Conservation (phyloP, 2,329 filamentous ascomycete genomes). For the Gaeumannomyces sp. region DNA sequence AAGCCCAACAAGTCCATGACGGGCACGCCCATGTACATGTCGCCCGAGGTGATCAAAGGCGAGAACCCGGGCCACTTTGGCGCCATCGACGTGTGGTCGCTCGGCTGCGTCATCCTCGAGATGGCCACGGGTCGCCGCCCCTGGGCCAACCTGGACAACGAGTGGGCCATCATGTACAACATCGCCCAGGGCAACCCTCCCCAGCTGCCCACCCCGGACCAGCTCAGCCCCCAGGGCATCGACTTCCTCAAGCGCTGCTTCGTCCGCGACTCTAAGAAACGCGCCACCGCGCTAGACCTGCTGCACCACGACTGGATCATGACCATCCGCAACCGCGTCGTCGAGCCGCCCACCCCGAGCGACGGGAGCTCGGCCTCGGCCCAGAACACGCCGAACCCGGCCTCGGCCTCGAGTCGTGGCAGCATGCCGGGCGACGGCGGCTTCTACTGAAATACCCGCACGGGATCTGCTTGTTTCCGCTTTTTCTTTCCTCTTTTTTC, state of each 20-base stretch:
- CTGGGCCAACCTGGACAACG: constrained; percentile 94
- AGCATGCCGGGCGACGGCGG: constrained; percentile 25
- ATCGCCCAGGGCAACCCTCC: constrained; percentile 96
- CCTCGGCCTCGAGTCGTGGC: constrained; percentile 22
- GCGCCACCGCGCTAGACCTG: constrained; percentile 79
- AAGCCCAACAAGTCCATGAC: constrained; percentile 86
- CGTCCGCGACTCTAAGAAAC: constrained; percentile 69
- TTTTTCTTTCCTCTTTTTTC: background rate
- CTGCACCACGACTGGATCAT: constrained; percentile 90
- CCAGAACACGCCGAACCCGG: constrained; percentile 30
- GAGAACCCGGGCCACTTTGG: constrained; percentile 74
- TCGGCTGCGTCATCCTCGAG: constrained; percentile 93
- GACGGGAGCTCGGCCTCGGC: constrained; percentile 38
- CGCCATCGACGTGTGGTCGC: constrained; percentile 90
- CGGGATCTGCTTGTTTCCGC: background rate
- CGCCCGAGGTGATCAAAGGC: constrained; percentile 94
- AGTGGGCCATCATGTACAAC: constrained; percentile 99
- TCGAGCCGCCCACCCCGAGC: constrained; percentile 53
- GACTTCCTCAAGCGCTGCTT: constrained; percentile 89
- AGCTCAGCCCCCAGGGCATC: constrained; percentile 76
- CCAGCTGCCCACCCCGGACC: constrained; percentile 72
- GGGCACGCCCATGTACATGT: constrained; percentile 99
- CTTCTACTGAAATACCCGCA: constrained; percentile 24
- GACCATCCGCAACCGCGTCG: constrained; percentile 57
- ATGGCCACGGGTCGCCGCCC: constrained; percentile 94